Base-by-base conservation (phyloP, 768 basidiomycete species). In the Chalciporus pseudorubinellus region DNA sequence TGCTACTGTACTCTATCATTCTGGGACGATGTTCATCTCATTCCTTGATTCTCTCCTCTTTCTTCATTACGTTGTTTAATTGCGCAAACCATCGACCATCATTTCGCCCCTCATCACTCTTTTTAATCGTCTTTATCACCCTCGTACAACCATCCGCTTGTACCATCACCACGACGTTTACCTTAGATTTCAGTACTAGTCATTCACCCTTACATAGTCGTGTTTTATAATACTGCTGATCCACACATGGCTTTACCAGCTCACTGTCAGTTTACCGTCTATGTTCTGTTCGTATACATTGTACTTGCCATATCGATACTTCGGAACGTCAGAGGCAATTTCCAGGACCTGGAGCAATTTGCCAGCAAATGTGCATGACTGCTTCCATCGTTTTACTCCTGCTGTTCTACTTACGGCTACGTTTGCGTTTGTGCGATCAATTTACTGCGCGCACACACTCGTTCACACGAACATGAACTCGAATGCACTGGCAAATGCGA, bases 1-100 rank as follows among this genome's bases (percentile, higher is more conserved):
- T 66, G 39, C 39, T 42, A 48, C 24, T 58, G 61, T 64, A 54
- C 52, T 50, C 42, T 6, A 39, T 43, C 39, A 45, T 42, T 31
- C 38, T 39, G 53, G 64, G 56, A 54, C 39, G 36, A 52, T 16
- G 33, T 44, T 28, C 43, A 16, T 19, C 50, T 13, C 58, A 41
- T 43, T 54, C 61, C 20, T 53, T 63, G 21, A 46, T 54, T 40
- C 41, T 34, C 45, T 44, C n/a, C n/a, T n/a, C 56, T 46, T 26
- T n/a, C 56, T 46, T 26, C 10, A 29, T 45, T 38, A 43, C 33
- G 14, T 21, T 40, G 16, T 46, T 20, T 36, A 24, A 18, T 39
- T 10, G 43, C 51, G 52, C 54, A 48, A 45, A 44, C 20, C 39
- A 45, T 18, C 16, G 12, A 6, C 29, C 29, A 36, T 41, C 45